These are phyloP conservation scores for Achaetomiella virescens DNA, from an alignment of 495 filamentous ascomycete genomes.

Conservation along the genomic window DNA sequence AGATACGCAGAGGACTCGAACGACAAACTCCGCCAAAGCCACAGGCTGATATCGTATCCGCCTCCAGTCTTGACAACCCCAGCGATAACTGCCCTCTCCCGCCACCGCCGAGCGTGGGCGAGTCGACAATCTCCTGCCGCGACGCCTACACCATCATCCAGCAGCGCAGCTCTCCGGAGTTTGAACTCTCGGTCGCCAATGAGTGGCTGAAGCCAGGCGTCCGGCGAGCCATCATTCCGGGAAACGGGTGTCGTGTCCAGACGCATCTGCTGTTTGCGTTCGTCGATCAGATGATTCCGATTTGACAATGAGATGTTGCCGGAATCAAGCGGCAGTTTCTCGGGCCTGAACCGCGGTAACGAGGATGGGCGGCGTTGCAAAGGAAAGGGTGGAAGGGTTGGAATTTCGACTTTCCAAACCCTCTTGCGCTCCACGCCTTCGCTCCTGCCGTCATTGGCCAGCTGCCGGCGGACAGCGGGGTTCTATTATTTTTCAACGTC, in stretches of 20 bases:
- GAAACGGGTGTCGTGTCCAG: slow-evolving; percentile 22
- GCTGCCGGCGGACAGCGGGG: too few species aligned
- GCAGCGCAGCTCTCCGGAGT: slow-evolving; percentile 13
- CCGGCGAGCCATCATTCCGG: slow-evolving; percentile 17
- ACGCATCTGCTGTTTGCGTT: slow-evolving; percentile 26
- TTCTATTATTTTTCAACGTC: too few species aligned
- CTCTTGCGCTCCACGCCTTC: too few species aligned
- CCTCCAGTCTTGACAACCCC: neutral
- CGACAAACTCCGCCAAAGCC: neutral
- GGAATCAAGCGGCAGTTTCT: too few species aligned
- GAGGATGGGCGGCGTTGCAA: too few species aligned
- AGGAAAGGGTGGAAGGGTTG: too few species aligned
- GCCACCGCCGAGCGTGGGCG: slow-evolving; percentile 15
- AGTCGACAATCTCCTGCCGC: slow-evolving; percentile 26
- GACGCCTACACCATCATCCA: slow-evolving; percentile 22
- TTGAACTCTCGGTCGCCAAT: slow-evolving; percentile 11
- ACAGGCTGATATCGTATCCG: neutral
- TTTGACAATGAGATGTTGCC: too few species aligned
- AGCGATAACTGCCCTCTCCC: slow-evolving; percentile 11
- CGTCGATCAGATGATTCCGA: slow-evolving; percentile 19
- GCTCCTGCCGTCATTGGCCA: too few species aligned
- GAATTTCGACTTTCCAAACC: too few species aligned
- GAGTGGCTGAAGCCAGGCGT: slow-evolving; percentile 23
- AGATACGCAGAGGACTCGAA: neutral
- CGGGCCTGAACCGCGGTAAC: too few species aligned